phyloP scores from a whole-genome alignment of 179 eudicot species.

The Beta lomatogona region DNA sequence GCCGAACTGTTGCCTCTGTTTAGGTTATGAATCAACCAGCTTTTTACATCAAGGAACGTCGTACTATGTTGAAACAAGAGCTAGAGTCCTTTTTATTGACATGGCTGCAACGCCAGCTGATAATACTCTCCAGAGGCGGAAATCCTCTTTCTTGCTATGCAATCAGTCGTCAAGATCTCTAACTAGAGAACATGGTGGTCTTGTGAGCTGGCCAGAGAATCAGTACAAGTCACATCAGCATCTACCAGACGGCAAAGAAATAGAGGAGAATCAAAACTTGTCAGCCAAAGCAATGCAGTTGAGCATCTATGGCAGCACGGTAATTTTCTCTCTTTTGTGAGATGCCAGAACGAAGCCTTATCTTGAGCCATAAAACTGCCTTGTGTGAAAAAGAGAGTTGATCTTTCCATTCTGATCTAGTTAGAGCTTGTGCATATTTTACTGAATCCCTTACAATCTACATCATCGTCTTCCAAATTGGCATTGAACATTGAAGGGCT shows the following conservation, averaged over 20 bases:
- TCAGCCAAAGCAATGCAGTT: conserved; percentile 79
- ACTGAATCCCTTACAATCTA: neutral
- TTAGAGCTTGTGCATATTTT: neutral
- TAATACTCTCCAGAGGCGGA: conserved; percentile 49
- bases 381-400: neutral
- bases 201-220: conserved; percentile 88
- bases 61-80: conserved; percentile 67
- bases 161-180: conserved; percentile 55
- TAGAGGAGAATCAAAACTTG: conserved; percentile 37
- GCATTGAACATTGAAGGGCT: too few relatives aligned
- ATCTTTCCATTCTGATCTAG: neutral
- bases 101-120: conserved; percentile 54
- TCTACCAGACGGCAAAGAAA: conserved; percentile 21
- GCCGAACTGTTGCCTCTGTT: conserved; percentile 7
- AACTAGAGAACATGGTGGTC: conserved; percentile 54
- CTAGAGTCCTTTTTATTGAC: conserved; percentile 68
- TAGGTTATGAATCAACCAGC: conserved; percentile 48
- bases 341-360: neutral
- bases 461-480: neutral
- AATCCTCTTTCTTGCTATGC: conserved; percentile 55
- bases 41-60: conserved; percentile 52
- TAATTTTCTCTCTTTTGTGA: conserved; percentile 26
- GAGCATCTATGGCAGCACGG: conserved; percentile 84
- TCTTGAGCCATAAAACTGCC: neutral
- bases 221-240: conserved; percentile 37